Percentiles rank a stretch among this genome's conserved stretches.
Evolutionary conservation across 495 filamentous ascomycete genomes (phyloP).

Genomic region (Aspergillus egyptiacus): DNA sequence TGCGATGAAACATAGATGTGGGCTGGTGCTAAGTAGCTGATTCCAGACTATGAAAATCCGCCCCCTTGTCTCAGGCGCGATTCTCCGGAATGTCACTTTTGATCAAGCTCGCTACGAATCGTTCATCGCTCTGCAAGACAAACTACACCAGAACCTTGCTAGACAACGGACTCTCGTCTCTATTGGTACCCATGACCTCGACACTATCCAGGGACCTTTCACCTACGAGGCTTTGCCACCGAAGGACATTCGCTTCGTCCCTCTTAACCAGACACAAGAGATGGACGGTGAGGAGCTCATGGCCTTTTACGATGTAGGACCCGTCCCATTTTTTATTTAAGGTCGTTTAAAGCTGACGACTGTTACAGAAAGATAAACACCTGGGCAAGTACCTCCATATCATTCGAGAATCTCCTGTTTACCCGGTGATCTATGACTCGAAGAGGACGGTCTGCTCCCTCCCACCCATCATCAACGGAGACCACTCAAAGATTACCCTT

Average conservation of each 20-base stretch:
- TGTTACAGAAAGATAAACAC: constrained; percentile 66
- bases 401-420: constrained; percentile 86
- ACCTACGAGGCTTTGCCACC: constrained; percentile 90
- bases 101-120: constrained; percentile 86
- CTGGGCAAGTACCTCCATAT: constrained; percentile 82
- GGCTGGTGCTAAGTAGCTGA: constrained; percentile 1
- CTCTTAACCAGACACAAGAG: constrained; percentile 81
- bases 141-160: constrained; percentile 94
- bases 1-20: not conserved
- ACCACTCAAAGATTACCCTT: constrained; percentile 91
- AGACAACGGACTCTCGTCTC: constrained; percentile 87
- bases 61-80: constrained; percentile 78
- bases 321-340: not conserved
- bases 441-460: constrained; percentile 85
- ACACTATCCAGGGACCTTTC: constrained; percentile 91
- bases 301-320: constrained; percentile 75
- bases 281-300: constrained; percentile 89
- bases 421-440: constrained; percentile 93
- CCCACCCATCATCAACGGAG: constrained; percentile 94
- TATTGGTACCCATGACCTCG: constrained; percentile 95
- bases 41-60: constrained; percentile 67
- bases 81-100: constrained; percentile 87
- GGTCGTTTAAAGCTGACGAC: constrained; percentile 7
- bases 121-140: constrained; percentile 97
- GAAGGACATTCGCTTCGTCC: constrained; percentile 85